Base-by-base conservation (phyloP, 176 grass and related monocot species). In the Poa pratensis region DNA sequence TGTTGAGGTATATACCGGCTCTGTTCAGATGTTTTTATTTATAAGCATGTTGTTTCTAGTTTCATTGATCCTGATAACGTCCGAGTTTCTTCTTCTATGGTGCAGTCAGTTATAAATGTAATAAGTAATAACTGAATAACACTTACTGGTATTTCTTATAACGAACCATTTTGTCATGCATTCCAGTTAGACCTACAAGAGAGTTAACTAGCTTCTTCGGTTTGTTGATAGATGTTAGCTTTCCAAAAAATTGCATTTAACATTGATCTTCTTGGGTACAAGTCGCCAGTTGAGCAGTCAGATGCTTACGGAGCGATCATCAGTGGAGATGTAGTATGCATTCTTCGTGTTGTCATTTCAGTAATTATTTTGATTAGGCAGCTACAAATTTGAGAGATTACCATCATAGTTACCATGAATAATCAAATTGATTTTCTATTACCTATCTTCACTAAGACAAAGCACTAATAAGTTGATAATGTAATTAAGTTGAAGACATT, bases 191-290 rank as follows among this genome's bases (percentile, higher is more conserved):
- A 39, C 32, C 32, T 42, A 43, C 68, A 23, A 43, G 37, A 43
- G 40, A 23, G 20, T 71, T 40, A 40, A 40, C 6, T 45, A 14
- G 39, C 39, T 43, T 71, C 6, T 42, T 45, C 5, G 0, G 39
- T 20, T 45, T 71, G 11, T 45, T 69, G 67, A 42, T 69, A 40
- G 18, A 69, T 70, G 68, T 43, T 43, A 23, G 68, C 37, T 23
- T 70, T 23, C 37, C 37, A 14, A 23, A 23, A 5, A 23, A n/a
- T 70, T 43, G 67, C 68, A 70, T 70, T 70, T 70, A 70, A 70
- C 67, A 22, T 1, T 13, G 9, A 59, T 19, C 20, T 43, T 70
- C 37, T 43, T 70, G 9, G 37, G 19, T 70, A 43, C 5, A 3
- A 70, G 68, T 70, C 7, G 55, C 20, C 2, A 22, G 17, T 58